Evolutionary conservation across 441 rosid genomes (phyloP).

Genomic region (Adansonia madagascariensis): DNA sequence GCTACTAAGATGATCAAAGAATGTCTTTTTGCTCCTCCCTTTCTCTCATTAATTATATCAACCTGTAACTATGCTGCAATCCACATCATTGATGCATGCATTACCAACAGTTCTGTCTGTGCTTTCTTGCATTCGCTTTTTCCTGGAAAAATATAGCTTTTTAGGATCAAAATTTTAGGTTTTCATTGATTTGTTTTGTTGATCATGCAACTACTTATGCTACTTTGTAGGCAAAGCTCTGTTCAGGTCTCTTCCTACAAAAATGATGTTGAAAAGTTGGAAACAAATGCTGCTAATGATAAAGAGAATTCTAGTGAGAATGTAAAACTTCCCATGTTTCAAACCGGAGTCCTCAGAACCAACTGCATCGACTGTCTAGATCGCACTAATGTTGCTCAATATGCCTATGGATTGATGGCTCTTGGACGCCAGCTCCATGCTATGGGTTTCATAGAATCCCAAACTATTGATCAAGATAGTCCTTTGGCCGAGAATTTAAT

Average conservation of each 20-base stretch:
- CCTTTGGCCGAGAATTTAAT: slow-evolving; percentile 49
- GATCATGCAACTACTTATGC: neutral
- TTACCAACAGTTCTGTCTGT: neutral
- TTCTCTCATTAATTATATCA: too few species aligned
- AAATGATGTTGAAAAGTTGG: slow-evolving; percentile 37
- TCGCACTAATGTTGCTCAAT: too few species aligned
- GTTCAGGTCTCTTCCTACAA: neutral
- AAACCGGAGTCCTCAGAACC: too few species aligned
- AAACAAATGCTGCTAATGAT: slow-evolving; percentile 27
- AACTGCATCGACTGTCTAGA: too few species aligned
- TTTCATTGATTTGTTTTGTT: neutral
- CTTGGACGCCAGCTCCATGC: slow-evolving; percentile 65
- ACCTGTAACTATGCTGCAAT: too few species aligned
- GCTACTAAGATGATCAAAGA: neutral
- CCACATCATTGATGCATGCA: neutral
- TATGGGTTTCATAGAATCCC: slow-evolving; percentile 50
- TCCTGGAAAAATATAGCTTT: neutral
- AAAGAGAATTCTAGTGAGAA: slow-evolving; percentile 30
- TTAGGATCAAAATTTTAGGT: too few species aligned
- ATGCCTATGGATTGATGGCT: slow-evolving; percentile 41
- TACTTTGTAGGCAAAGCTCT: slow-evolving; percentile 41
- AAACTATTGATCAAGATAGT: slow-evolving; percentile 51
- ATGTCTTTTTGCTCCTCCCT: too few species aligned
- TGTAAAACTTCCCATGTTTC: slow-evolving; percentile 33
- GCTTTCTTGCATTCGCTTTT: neutral